Conservation (phyloP, 148 eudicot genomes). For the Arctostaphylos glauca region DNA sequence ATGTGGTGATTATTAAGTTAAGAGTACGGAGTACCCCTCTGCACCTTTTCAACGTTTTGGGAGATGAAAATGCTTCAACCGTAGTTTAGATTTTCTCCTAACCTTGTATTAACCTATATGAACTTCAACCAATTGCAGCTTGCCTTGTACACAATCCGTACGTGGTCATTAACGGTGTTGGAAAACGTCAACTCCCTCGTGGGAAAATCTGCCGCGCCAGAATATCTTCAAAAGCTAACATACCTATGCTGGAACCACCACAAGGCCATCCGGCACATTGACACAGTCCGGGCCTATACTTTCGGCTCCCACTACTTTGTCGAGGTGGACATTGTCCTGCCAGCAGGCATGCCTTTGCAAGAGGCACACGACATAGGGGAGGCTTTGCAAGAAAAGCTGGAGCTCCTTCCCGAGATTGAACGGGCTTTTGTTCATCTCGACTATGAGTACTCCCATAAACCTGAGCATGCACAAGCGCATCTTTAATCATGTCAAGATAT, state of each 20-base stretch:
- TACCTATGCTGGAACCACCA: slow-evolving; percentile 90
- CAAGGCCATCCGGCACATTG: slow-evolving; percentile 65
- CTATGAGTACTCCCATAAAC: slow-evolving; percentile 67
- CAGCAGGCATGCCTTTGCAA: slow-evolving; percentile 65
- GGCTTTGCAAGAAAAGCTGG: slow-evolving; percentile 72
- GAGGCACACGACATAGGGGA: slow-evolving; percentile 82
- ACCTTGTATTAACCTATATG: neutral
- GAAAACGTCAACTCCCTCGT: slow-evolving; percentile 89
- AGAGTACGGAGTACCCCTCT: neutral
- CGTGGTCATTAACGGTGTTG: slow-evolving; percentile 90
- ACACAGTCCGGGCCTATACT: slow-evolving; percentile 73
- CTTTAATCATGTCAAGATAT: neutral
- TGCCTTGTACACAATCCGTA: slow-evolving; percentile 87
- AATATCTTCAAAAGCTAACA: slow-evolving; percentile 79
- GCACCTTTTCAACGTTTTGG: neutral
- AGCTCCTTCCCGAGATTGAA: slow-evolving; percentile 70
- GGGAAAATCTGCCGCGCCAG: slow-evolving; percentile 90
- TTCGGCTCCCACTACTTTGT: slow-evolving; percentile 78
- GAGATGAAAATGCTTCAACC: neutral
- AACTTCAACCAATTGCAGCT: slow-evolving; percentile 40
- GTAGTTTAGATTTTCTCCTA: neutral
- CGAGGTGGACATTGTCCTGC: slow-evolving; percentile 76
- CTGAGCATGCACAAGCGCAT: slow-evolving; percentile 65
- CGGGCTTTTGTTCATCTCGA: slow-evolving; percentile 83
- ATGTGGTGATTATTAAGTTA: neutral